These are phyloP conservation scores for Hypoxylon trugodes DNA, from an alignment of 495 filamentous ascomycete genomes.

Conservation along the genomic window DNA sequence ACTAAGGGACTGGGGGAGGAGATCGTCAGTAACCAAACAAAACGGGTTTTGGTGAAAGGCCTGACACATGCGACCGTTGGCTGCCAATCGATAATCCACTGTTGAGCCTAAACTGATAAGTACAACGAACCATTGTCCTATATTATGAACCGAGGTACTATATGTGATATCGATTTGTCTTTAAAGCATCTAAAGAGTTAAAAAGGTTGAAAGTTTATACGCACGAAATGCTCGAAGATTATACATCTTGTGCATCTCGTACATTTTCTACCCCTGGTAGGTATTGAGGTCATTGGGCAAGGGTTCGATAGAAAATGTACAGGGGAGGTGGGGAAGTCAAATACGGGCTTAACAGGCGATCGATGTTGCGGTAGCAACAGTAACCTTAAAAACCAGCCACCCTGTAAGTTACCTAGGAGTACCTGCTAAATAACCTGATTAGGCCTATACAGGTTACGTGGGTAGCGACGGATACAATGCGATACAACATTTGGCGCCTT, in stretches of 20 bases:
- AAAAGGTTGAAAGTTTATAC: too few relatives aligned
- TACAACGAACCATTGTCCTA: background rate
- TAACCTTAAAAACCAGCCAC: slow-evolving; percentile 9
- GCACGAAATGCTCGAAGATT: too few relatives aligned
- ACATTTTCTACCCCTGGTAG: too few relatives aligned
- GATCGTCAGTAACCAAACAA: slow-evolving; percentile 27
- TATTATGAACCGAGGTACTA: slow-evolving; percentile 7
- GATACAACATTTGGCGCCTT: slow-evolving; percentile 37
- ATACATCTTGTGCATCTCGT: too few relatives aligned
- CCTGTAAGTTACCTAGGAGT: background rate
- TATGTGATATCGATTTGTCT: slow-evolving; percentile 21
- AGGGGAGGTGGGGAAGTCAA: background rate
- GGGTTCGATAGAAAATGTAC: too few relatives aligned
- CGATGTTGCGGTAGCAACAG: slow-evolving; percentile 32
- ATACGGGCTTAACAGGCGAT: slow-evolving; percentile 5
- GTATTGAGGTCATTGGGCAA: too few relatives aligned
- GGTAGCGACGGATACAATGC: slow-evolving; percentile 30
- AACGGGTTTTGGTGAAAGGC: background rate
- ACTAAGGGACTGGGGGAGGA: background rate
- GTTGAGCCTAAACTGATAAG: background rate
- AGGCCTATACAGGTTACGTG: slow-evolving; percentile 14
- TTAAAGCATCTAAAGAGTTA: too few relatives aligned
- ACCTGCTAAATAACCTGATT: background rate
- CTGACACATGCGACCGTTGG: slow-evolving; percentile 23
- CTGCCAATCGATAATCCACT: slow-evolving; percentile 11